A percentile compares a stretch with the other conserved stretches of the same genome.
These are phyloP conservation scores for Trichoderma reesei DNA, from an alignment of 495 filamentous ascomycete genomes.

Conservation along the genomic window DNA sequence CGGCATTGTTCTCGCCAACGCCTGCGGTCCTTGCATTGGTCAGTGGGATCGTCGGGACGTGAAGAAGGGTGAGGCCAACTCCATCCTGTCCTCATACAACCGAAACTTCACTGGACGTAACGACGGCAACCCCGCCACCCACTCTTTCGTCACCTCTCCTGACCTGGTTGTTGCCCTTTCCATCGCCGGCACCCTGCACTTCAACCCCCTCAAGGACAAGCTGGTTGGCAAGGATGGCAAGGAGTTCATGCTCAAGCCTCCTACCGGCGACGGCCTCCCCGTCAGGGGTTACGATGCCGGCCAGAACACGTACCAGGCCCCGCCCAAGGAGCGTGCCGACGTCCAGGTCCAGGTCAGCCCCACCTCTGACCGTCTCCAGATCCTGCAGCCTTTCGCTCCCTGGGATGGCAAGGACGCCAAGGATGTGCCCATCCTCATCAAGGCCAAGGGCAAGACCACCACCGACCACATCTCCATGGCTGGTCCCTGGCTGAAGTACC, in stretches of 20 bases:
- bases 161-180: conserved; percentile 91
- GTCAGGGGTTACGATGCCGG: conserved; percentile 81
- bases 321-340: conserved; percentile 63
- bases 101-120: conserved; percentile 99
- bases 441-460: conserved; percentile 95
- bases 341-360: conserved; percentile 82
- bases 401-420: conserved; percentile 94
- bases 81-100: conserved; percentile 94
- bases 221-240: conserved; percentile 97
- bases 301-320: conserved; percentile 93
- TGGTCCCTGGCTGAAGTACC: conserved; percentile 99
- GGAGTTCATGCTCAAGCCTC: conserved; percentile 76
- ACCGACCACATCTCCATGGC: conserved; percentile 99
- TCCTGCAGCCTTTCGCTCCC: conserved; percentile 72
- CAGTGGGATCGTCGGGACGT: conserved; percentile 96
- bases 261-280: conserved; percentile 77
- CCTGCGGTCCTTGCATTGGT: conserved; percentile 70
- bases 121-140: conserved; percentile 96
- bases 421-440: conserved; percentile 91
- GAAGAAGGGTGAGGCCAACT: conserved; percentile 95
- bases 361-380: conserved; percentile 83
- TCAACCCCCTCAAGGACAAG: conserved; percentile 92
- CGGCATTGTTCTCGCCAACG: conserved; percentile 92
- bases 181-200: conserved; percentile 82
- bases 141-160: conserved; percentile 97